Percentiles rank a stretch among this genome's conserved stretches.
These are phyloP conservation scores for Ormosia emarginata DNA, from an alignment of 306 rosid genomes.

Conservation along the genomic window DNA sequence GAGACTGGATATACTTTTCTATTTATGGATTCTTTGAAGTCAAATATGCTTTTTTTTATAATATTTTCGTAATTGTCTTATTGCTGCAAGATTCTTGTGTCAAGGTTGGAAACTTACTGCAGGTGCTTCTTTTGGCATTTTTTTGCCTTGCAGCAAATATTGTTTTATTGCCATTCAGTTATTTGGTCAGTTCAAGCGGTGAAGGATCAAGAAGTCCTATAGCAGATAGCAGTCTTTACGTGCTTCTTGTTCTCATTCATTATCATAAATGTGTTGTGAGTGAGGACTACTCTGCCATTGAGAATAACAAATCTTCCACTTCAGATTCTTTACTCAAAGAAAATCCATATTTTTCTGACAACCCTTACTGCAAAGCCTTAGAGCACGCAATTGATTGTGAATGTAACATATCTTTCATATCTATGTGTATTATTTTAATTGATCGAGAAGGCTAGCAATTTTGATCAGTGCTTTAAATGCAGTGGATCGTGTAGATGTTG, in stretches of 20 bases:
- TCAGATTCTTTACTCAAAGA: slow-evolving; percentile 61
- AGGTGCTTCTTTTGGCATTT: slow-evolving; percentile 3
- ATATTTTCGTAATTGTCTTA: neutral
- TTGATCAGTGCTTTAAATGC: slow-evolving; percentile 39
- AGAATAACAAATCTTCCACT: slow-evolving; percentile 39
- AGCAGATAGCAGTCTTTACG: slow-evolving; percentile 85
- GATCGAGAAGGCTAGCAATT: slow-evolving; percentile 12
- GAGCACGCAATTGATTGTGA: slow-evolving; percentile 81
- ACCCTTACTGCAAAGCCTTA: slow-evolving; percentile 87
- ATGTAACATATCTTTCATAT: slow-evolving; percentile 49
- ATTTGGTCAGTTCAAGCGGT: slow-evolving; percentile 69
- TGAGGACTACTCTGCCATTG: slow-evolving; percentile 37
- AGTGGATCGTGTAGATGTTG: slow-evolving; percentile 83
- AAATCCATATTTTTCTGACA: slow-evolving; percentile 58
- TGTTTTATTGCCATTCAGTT: slow-evolving; percentile 79
- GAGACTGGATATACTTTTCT: slow-evolving; percentile 9
- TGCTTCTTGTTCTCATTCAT: slow-evolving; percentile 88
- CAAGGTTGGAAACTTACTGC: slow-evolving; percentile 20
- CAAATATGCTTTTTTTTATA: slow-evolving; percentile 1
- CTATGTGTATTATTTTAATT: slow-evolving; percentile 15
- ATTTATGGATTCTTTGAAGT: neutral
- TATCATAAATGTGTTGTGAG: slow-evolving; percentile 67
- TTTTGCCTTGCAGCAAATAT: slow-evolving; percentile 72
- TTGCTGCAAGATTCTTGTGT: slow-evolving; percentile 18
- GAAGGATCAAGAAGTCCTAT: slow-evolving; percentile 70